phyloP scores from a whole-genome alignment of 305 asterid genomes.

The Plantago rigida region DNA sequence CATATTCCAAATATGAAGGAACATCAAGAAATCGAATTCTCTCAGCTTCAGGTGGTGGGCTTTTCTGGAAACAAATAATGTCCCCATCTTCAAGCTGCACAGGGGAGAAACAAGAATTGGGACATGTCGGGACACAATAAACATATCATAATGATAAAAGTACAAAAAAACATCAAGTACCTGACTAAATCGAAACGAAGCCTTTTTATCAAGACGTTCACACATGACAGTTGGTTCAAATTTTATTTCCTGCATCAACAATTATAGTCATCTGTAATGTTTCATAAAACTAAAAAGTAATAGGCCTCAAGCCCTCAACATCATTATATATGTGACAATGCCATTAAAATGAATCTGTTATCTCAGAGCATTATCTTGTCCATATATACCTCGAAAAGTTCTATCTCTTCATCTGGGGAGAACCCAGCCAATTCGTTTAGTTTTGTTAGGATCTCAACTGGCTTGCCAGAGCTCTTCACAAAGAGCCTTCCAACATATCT shows the following conservation, averaged over 20 bases:
- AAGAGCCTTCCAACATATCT: conserved; percentile 84
- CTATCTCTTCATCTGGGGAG: conserved; percentile 79
- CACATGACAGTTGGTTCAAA: conserved; percentile 95
- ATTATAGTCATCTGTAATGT: neutral
- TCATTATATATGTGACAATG: conserved; percentile 6
- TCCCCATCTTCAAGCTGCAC: conserved; percentile 91
- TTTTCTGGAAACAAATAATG: conserved; percentile 85
- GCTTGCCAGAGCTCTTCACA: conserved; percentile 66
- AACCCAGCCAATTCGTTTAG: conserved; percentile 85
- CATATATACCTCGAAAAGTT: conserved; percentile 72
- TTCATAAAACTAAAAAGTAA: conserved; percentile 16
- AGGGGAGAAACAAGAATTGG: conserved; percentile 14
- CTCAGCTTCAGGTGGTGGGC: conserved; percentile 43
- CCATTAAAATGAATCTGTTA: neutral
- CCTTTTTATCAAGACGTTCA: conserved; percentile 69
- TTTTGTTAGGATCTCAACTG: conserved; percentile 56
- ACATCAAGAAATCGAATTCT: conserved; percentile 63
- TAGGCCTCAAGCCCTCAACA: neutral
- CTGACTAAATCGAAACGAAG: conserved; percentile 72
- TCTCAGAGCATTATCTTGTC: conserved; percentile 12
- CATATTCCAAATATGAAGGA: conserved; percentile 76
- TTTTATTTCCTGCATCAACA: conserved; percentile 59
- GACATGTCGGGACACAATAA: conserved; percentile 17
- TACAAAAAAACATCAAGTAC: conserved; percentile 29
- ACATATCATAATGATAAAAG: conserved; percentile 8